Evolutionary conservation across 768 basidiomycete species (phyloP).

Genomic region (Plicaturopsis crispa): DNA sequence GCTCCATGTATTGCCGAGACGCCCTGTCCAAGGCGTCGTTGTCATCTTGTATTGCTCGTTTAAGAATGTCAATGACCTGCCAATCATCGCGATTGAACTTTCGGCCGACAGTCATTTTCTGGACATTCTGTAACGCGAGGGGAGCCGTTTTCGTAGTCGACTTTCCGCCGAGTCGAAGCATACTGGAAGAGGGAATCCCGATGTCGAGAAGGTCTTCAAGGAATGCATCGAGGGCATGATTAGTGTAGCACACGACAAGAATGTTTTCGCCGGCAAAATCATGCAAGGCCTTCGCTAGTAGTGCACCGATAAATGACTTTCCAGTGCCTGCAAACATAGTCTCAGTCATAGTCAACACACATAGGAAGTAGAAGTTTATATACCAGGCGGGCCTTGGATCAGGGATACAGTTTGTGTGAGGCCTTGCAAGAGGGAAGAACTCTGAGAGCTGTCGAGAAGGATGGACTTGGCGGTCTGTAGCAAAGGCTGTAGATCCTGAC

Average conservation of each 20-base stretch:
- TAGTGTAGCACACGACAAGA: constrained; percentile 67
- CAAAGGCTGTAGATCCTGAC: constrained; percentile 30
- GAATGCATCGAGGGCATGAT: constrained; percentile 69
- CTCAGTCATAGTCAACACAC: not conserved
- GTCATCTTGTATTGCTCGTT: constrained; percentile 7
- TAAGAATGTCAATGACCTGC: constrained; percentile 32
- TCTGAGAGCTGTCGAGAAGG: constrained; percentile 44
- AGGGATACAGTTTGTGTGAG: constrained; percentile 50
- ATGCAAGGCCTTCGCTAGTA: constrained; percentile 55
- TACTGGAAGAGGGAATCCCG: constrained; percentile 39
- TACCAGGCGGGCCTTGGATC: constrained; percentile 70
- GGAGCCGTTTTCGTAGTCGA: constrained; percentile 37
- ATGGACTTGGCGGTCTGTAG: constrained; percentile 32
- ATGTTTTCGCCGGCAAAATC: constrained; percentile 40
- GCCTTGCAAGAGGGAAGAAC: constrained; percentile 37
- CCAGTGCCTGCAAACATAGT: constrained; percentile 45
- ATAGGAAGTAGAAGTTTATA: constrained; percentile 7
- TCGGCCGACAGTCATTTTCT: constrained; percentile 15
- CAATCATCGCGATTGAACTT: constrained; percentile 26
- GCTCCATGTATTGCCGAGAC: constrained; percentile 21
- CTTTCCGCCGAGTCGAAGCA: constrained; percentile 58
- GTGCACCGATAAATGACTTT: constrained; percentile 66
- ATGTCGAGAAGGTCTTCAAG: constrained; percentile 54
- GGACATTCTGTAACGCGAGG: constrained; percentile 36
- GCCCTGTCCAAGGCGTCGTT: constrained; percentile 18